phyloP scores from a whole-genome alignment of 306 rosid genomes.

The Castanea crenata region DNA sequence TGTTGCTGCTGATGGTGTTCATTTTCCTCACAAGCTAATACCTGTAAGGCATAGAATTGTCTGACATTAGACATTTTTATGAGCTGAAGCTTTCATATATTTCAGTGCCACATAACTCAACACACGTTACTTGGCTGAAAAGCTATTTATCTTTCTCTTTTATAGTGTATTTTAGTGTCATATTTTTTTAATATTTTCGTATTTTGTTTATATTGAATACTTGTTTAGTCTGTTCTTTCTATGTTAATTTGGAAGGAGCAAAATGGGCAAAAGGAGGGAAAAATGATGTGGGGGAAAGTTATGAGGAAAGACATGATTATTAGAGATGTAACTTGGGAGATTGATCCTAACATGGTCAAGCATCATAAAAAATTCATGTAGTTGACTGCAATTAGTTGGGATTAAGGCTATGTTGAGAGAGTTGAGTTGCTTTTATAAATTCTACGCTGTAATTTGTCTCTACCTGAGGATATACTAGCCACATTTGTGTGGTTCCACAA shows the following conservation, averaged over 20 bases:
- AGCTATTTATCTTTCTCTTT: not conserved
- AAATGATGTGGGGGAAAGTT: not conserved
- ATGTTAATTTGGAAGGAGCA: not conserved
- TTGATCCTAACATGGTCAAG: not conserved
- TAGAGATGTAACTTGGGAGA: not conserved
- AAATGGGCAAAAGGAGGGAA: not conserved
- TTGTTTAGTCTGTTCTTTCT: not conserved
- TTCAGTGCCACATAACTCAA: not conserved
- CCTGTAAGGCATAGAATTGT: slow-evolving; percentile 56
- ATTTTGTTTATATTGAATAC: not conserved
- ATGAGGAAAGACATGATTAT: not conserved
- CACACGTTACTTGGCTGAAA: not conserved
- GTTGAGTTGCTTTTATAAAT: not conserved
- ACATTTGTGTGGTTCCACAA: too few relatives aligned
- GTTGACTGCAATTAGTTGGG: not conserved
- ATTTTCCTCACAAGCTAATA: slow-evolving; percentile 87
- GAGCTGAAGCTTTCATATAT: not conserved
- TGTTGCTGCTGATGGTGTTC: slow-evolving; percentile 76
- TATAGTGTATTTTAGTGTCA: not conserved
- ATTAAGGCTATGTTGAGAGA: not conserved
- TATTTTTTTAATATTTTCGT: not conserved
- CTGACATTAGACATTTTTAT: not conserved
- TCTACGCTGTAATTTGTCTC: not conserved
- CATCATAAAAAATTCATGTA: not conserved
- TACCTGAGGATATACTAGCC: too few relatives aligned